Conservation (phyloP, 1,284 basidiomycete genomes). For the Pterulicium gracile region DNA sequence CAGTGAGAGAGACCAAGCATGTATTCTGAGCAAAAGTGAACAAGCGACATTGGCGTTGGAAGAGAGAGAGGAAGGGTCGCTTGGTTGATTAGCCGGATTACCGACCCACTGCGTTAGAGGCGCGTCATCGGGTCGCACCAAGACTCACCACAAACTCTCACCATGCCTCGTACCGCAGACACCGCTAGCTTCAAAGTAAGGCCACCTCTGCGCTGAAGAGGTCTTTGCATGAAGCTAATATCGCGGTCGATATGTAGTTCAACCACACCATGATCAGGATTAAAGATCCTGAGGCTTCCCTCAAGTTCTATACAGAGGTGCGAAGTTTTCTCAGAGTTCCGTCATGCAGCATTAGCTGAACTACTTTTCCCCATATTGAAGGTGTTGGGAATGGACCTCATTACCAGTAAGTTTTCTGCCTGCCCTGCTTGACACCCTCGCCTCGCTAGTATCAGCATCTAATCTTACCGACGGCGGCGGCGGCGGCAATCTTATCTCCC, state of each 20-base stretch:
- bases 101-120: no score
- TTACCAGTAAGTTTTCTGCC: conserved; percentile 34
- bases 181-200: conserved; percentile 57
- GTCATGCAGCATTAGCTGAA: no score
- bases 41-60: no score
- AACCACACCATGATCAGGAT: conserved; percentile 89
- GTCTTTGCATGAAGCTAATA: conserved; percentile 5
- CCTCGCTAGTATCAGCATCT: not conserved
- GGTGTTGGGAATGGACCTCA: conserved; percentile 82
- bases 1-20: no score
- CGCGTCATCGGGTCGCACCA: not conserved
- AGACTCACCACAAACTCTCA: conserved; percentile 11
- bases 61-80: no score
- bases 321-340: conserved; percentile 3
- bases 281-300: conserved; percentile 76
- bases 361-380: no score
- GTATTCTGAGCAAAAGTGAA: no score
- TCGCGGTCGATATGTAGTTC: conserved; percentile 35
- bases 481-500: no score
- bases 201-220: conserved; percentile 1
- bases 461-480: no score
- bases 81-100: no score
- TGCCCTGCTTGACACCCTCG: not conserved
- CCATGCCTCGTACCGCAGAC: conserved; percentile 55
- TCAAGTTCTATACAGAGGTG: conserved; percentile 68